Evolutionary conservation across 176 grass and related monocot species (phyloP).

Genomic region (Oryza glumipatula): DNA sequence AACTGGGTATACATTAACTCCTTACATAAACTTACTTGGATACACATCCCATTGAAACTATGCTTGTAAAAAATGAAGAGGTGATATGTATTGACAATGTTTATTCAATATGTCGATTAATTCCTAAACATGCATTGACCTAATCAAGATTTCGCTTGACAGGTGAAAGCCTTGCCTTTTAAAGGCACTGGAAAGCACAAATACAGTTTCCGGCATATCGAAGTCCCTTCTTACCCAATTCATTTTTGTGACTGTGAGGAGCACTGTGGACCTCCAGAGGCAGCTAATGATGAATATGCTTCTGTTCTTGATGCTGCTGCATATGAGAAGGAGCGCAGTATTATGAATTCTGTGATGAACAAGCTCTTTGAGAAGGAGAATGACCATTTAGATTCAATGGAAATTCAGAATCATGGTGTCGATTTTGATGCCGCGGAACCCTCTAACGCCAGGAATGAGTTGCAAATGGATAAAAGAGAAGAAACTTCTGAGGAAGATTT

Average conservation of each 20-base stretch:
- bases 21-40: not conserved
- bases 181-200: slow-evolving; percentile 98
- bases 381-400: slow-evolving; percentile 37
- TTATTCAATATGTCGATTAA: slow-evolving; percentile 1
- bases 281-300: slow-evolving; percentile 63
- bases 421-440: slow-evolving; percentile 17
- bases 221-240: slow-evolving; percentile 78
- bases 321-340: slow-evolving; percentile 76
- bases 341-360: slow-evolving; percentile 91
- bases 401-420: slow-evolving; percentile 24
- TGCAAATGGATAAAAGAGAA: slow-evolving; percentile 45
- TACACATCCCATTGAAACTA: not conserved
- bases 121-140: not conserved
- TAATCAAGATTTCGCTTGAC: slow-evolving; percentile 27
- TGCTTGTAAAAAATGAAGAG: not conserved
- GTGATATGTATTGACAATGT: not conserved
- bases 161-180: slow-evolving; percentile 77
- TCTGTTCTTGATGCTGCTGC: slow-evolving; percentile 68
- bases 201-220: slow-evolving; percentile 90
- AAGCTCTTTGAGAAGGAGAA: slow-evolving; percentile 71
- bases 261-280: slow-evolving; percentile 73
- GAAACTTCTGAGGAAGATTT: slow-evolving; percentile 57
- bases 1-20: not conserved
- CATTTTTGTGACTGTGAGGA: slow-evolving; percentile 99
- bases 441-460: slow-evolving; percentile 23